These are phyloP conservation scores for Coemansia sp. DNA, from an alignment of 192 early-diverging fungal genomes.

Conservation along the genomic window DNA sequence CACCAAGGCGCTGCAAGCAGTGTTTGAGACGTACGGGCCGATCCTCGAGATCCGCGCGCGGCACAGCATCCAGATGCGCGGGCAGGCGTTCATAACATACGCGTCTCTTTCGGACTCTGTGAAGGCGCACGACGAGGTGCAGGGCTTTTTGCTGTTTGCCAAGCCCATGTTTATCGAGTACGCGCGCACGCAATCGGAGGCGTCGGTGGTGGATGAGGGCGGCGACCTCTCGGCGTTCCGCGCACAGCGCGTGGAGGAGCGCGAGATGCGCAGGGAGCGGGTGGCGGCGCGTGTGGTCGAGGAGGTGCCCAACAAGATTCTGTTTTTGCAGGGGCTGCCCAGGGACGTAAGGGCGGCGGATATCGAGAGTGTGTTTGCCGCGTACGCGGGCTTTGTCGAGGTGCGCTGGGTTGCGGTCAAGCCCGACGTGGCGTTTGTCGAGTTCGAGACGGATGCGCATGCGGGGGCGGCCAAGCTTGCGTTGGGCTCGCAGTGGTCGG, in stretches of 20 bases:
- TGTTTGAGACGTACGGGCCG: conserved; percentile 84
- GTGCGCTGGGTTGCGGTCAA: conserved; percentile 91
- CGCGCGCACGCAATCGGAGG: conserved; percentile 29
- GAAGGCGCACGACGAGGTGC: conserved; percentile 77
- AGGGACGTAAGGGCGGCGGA: conserved; percentile 63
- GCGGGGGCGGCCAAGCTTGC: conserved; percentile 75
- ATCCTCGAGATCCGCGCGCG: conserved; percentile 81
- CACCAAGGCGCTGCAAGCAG: conserved; percentile 65
- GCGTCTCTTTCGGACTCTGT: conserved; percentile 65
- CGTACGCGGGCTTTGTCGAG: conserved; percentile 89
- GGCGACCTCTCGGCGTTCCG: conserved; percentile 49
- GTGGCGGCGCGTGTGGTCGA: conserved; percentile 58
- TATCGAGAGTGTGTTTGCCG: conserved; percentile 60
- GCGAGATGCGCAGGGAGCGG: conserved; percentile 19
- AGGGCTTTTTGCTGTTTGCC: conserved; percentile 79
- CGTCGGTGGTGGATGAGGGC: conserved; percentile 60
- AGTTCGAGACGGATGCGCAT: conserved; percentile 86
- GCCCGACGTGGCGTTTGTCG: conserved; percentile 94
- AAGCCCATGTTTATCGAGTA: conserved; percentile 70
- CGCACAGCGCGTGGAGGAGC: conserved; percentile 15
- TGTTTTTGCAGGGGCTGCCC: conserved; percentile 90
- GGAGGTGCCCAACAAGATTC: conserved; percentile 87
- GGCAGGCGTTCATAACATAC: conserved; percentile 93
- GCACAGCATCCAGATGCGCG: conserved; percentile 77
- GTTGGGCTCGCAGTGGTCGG: conserved; percentile 12